These are phyloP conservation scores for Hevea brasiliensis DNA, from an alignment of 345 rosid genomes.

Conservation along the genomic window DNA sequence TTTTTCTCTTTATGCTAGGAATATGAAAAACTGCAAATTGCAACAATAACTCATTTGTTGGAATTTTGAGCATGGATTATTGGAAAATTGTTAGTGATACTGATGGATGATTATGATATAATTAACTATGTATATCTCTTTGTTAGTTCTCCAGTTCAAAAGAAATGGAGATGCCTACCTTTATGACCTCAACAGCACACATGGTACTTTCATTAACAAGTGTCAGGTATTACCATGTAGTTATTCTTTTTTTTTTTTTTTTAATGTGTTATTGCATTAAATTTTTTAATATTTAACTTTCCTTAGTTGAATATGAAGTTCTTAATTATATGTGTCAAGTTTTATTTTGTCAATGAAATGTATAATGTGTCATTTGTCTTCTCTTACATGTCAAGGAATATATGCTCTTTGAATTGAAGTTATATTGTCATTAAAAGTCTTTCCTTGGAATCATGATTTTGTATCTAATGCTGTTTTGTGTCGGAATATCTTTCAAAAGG, in stretches of 20 bases:
- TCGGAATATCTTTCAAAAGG: neutral
- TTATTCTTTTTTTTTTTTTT: neutral
- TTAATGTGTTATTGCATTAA: neutral
- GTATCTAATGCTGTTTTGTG: neutral
- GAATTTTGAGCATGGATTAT: neutral
- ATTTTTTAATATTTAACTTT: neutral
- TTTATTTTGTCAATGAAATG: neutral
- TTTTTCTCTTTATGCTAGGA: too few species aligned
- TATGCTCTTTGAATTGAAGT: too few species aligned
- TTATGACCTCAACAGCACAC: slow-evolving; percentile 84
- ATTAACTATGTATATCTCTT: slow-evolving; percentile 18
- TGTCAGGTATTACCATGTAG: slow-evolving; percentile 49
- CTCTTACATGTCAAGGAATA: neutral
- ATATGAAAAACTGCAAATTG: too few species aligned
- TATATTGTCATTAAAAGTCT: neutral
- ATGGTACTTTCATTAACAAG: slow-evolving; percentile 80
- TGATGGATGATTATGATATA: neutral
- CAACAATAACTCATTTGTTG: neutral
- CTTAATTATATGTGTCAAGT: neutral
- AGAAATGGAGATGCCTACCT: slow-evolving; percentile 75
- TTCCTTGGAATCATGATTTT: neutral
- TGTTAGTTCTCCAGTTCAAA: slow-evolving; percentile 82
- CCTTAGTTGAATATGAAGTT: neutral
- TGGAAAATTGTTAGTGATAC: neutral
- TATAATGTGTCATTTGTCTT: neutral